These are phyloP conservation scores for Brassica balearica DNA, from an alignment of 441 rosid genomes.

Conservation along the genomic window DNA sequence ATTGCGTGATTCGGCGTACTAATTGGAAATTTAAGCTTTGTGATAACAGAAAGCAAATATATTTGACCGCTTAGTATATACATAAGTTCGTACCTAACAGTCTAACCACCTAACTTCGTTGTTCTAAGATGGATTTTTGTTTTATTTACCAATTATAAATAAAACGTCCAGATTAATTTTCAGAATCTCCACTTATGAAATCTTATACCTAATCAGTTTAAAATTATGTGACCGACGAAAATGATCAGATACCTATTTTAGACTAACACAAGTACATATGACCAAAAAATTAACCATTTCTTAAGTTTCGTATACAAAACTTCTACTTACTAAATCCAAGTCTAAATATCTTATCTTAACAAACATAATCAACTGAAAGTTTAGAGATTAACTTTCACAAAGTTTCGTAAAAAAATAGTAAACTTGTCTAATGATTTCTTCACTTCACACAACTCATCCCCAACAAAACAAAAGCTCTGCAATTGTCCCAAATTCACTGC, in stretches of 20 bases:
- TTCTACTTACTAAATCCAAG: background rate
- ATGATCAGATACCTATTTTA: background rate
- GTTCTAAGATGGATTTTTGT: background rate
- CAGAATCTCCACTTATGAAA: background rate
- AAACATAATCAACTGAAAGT: background rate
- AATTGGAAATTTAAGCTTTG: too few relatives aligned
- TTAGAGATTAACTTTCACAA: background rate
- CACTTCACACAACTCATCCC: constrained; percentile 15
- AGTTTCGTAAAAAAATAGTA: background rate
- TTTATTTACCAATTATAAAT: background rate
- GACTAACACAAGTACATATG: background rate
- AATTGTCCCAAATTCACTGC: constrained; percentile 22
- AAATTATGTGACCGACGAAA: background rate
- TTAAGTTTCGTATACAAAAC: background rate
- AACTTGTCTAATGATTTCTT: background rate
- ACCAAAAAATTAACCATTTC: background rate
- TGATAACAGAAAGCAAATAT: too few relatives aligned
- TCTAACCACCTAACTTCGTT: background rate
- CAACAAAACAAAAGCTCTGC: constrained; percentile 23
- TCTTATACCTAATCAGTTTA: background rate
- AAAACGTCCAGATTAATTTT: background rate
- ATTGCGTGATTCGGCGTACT: too few relatives aligned
- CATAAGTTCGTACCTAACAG: background rate
- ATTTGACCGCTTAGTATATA: too few relatives aligned
- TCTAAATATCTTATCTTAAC: background rate